Base-by-base conservation (phyloP, 1,284 basidiomycete species). In the Sutorius eximius region DNA sequence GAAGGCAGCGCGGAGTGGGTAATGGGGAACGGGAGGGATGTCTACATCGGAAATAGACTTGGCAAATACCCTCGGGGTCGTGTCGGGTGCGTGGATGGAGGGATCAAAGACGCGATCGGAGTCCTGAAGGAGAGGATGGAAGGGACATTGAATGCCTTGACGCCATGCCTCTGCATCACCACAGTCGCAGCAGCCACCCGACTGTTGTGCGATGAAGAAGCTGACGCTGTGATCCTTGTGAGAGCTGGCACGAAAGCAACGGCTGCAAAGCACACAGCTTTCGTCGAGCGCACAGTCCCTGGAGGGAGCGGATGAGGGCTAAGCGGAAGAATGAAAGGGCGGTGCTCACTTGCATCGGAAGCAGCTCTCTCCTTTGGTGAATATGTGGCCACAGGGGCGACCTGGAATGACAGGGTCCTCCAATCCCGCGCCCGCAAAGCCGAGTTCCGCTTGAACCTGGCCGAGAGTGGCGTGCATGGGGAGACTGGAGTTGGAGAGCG, bases 171-270 rank as follows among this genome's bases (percentile, higher is more conserved):
- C 90, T 27, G 81, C 77, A 66, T 96, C 94, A 20, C 93, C 93
- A 64, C 95, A 97, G 72, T 96, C 94, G 68, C 95, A 97, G 60
- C 91, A 94, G 3, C 93, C 90, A 10, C 92, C 91, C 0, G 91
- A 89, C 64, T 95, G 90, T 59, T 93, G 91, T 11, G 91, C 88
- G 58, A 93, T 89, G 70, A 92, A 93, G 75, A 95, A 95, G 58
- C 89, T 88, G 61, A 96, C 86, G 61, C 93, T 95, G 74, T 97
- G 95, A 36, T 85, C 86, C 37, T 77, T 75, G 68, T 97, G 95
- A 58, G 89, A 80, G 18, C 89, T 89, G 2, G 89, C 82, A 58
- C 91, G 86, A 73, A 95, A 98, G 71, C 95, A 97, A 46, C 83
- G 81, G 3, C 90, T 80, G 66, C 95, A 97, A 36, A 97, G 77